These are phyloP conservation scores for Pochonia chlamydosporia DNA, from an alignment of 2,329 filamentous ascomycete genomes.

Conservation along the genomic window DNA sequence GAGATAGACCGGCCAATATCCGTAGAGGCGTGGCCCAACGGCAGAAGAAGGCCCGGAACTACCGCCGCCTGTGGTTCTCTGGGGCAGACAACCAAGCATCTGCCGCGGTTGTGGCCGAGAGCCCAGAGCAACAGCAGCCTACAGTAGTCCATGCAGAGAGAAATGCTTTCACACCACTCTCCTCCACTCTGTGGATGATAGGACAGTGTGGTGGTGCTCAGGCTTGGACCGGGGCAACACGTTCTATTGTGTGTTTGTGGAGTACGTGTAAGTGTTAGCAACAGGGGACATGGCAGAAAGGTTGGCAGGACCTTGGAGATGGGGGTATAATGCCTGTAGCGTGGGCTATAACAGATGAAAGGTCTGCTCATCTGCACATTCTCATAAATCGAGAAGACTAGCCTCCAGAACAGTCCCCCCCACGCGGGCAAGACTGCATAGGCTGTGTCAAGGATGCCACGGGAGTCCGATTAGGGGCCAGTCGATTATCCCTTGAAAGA, in stretches of 20 bases:
- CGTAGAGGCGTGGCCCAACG: neutral
- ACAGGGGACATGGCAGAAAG: constrained; percentile 8
- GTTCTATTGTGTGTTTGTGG: constrained; percentile 16
- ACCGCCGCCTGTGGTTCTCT: neutral
- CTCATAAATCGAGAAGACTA: neutral
- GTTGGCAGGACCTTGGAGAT: constrained; percentile 12
- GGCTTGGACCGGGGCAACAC: constrained; percentile 8
- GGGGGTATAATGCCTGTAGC: constrained; percentile 21
- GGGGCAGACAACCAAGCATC: constrained; percentile 2
- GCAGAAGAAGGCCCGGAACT: constrained; percentile 1
- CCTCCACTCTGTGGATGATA: constrained; percentile 1
- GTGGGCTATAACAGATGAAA: constrained; percentile 21
- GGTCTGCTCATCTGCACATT: neutral
- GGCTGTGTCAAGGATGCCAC: neutral
- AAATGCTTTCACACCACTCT: constrained; percentile 3
- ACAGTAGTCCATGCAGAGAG: neutral
- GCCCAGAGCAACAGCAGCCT: neutral
- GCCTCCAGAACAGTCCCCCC: neutral
- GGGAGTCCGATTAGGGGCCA: neutral
- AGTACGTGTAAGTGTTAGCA: constrained; percentile 4
- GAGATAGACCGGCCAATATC: neutral
- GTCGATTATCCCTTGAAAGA: neutral
- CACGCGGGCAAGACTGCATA: neutral
- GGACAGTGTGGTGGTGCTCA: constrained; percentile 4
- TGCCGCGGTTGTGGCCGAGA: constrained; percentile 5